Percentiles rank a stretch among this genome's conserved stretches.
Conservation (phyloP, 1,284 basidiomycete species). For the Papiliotrema terrestris region DNA sequence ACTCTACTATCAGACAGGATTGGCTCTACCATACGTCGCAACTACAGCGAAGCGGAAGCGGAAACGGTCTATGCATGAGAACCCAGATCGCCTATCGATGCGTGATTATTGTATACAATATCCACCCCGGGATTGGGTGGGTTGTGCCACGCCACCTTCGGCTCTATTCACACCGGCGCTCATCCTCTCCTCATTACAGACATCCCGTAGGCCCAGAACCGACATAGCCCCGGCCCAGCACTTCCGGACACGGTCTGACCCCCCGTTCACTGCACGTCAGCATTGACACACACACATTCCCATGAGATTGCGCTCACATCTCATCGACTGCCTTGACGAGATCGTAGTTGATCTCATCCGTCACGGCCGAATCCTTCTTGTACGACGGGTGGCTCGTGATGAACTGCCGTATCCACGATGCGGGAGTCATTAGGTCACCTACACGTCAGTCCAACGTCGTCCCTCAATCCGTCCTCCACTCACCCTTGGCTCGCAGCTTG, state of each 20-base stretch:
- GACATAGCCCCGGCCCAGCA: conserved; percentile 52
- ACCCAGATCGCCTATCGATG: no score
- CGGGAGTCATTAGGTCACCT: conserved; percentile 84
- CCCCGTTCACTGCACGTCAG: conserved; percentile 61
- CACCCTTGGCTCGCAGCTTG: conserved; percentile 73
- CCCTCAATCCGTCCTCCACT: conserved; percentile 25
- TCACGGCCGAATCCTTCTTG: conserved; percentile 85
- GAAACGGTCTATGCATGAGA: no score
- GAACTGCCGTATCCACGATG: conserved; percentile 90
- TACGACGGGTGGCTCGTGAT: conserved; percentile 85
- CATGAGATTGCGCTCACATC: conserved; percentile 57
- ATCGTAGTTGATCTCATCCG: conserved; percentile 90
- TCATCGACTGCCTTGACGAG: conserved; percentile 85
- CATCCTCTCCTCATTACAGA: conserved; percentile 9
- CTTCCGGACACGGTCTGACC: conserved; percentile 59
- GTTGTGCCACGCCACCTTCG: no score
- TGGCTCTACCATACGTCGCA: no score
- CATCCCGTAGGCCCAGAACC: conserved; percentile 38
- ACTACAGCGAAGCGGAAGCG: no score
- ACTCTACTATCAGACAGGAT: no score
- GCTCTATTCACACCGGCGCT: no score
- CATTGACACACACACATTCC: not conserved
- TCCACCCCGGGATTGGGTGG: no score
- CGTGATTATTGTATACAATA: no score
- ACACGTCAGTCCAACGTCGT: not conserved